phyloP scores from a whole-genome alignment of 1,284 basidiomycete species.

The Rhodotorula glutinis region DNA sequence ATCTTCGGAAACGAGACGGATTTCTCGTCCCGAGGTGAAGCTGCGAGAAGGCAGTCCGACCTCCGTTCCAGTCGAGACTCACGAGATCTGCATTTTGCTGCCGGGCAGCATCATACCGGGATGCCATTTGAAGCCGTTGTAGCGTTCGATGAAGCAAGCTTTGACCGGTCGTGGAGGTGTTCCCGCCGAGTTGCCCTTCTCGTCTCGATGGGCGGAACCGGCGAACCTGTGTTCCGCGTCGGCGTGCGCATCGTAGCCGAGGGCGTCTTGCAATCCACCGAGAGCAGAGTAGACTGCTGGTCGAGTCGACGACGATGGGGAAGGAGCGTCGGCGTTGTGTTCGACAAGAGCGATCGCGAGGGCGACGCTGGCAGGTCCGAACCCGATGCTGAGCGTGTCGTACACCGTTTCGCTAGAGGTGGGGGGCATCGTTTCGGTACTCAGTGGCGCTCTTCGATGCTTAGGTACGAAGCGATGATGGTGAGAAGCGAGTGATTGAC shows the following conservation, averaged over 20 bases:
- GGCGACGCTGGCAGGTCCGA: slow-evolving; percentile 61
- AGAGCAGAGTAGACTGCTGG: slow-evolving; percentile 19
- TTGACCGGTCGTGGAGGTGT: slow-evolving; percentile 36
- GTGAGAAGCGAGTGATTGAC: too few species aligned
- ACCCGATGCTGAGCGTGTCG: slow-evolving; percentile 59
- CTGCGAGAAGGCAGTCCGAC: background rate
- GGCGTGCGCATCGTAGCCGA: background rate
- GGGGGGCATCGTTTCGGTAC: background rate
- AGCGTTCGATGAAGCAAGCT: slow-evolving; percentile 57
- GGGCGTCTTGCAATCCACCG: slow-evolving; percentile 34
- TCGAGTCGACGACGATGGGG: background rate
- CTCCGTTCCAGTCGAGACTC: background rate
- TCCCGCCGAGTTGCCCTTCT: background rate
- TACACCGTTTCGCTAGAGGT: slow-evolving; percentile 42
- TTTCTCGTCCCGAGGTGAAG: background rate
- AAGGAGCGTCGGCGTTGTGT: slow-evolving; percentile 39
- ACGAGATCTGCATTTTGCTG: slow-evolving; percentile 58
- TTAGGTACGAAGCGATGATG: too few species aligned
- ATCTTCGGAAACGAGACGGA: background rate
- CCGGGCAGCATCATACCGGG: slow-evolving; percentile 59
- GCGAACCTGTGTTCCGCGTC: background rate
- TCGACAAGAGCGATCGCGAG: slow-evolving; percentile 59
- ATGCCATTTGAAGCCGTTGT: slow-evolving; percentile 52
- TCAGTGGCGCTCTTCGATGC: background rate
- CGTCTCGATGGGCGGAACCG: background rate